Conservation (phyloP, 1,284 basidiomycete species). For the Thelephora terrestris region DNA sequence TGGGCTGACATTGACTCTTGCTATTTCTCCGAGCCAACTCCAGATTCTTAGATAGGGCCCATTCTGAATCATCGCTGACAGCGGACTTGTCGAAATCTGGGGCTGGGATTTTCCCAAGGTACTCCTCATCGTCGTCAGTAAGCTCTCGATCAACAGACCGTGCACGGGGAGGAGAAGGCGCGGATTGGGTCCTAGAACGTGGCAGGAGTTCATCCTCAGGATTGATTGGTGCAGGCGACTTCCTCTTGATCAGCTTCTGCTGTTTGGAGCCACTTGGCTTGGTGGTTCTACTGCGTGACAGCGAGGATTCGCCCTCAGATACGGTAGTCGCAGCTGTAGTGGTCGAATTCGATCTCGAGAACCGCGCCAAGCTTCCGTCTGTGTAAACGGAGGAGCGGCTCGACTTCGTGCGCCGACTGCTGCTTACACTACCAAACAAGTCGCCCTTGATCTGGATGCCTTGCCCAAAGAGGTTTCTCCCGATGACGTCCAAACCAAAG, state of each 20-base stretch:
- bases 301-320: conserved; percentile 34
- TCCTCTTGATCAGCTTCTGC: conserved; percentile 43
- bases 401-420: conserved; percentile 56
- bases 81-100: conserved; percentile 22
- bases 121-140: conserved; percentile 24
- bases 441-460: conserved; percentile 49
- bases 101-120: conserved; percentile 8
- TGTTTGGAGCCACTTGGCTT: conserved; percentile 27
- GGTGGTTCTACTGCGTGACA: conserved; percentile 11
- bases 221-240: conserved; percentile 40
- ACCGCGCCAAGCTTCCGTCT: conserved; percentile 55
- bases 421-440: conserved; percentile 56
- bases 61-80: conserved; percentile 53
- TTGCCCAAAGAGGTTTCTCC: conserved; percentile 65
- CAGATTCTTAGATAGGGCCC: conserved; percentile 61
- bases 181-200: conserved; percentile 33
- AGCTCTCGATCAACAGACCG: conserved; percentile 37
- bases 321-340: conserved; percentile 48
- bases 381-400: conserved; percentile 66
- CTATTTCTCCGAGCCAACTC: conserved; percentile 77
- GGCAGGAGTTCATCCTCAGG: conserved; percentile 24
- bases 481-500: conserved; percentile 78
- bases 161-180: conserved; percentile 10
- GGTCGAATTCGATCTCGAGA: conserved; percentile 55
- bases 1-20: conserved; percentile 53